Evolutionary conservation across 2,329 filamentous ascomycete species (phyloP).

Genomic region (Rhynchosporium secalis): DNA sequence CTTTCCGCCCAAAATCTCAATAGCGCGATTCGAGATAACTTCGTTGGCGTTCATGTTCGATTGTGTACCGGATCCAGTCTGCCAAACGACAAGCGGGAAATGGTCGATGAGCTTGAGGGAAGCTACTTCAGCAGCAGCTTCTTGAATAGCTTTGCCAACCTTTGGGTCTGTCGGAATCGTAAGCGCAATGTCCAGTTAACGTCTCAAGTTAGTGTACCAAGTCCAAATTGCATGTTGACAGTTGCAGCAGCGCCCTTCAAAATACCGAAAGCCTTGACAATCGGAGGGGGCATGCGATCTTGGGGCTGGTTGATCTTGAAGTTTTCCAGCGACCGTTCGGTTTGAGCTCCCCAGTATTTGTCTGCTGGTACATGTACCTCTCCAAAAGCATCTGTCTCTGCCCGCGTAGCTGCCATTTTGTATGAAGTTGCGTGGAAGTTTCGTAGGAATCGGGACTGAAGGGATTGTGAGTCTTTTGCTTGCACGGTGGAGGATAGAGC

Average conservation of each 20-base stretch:
- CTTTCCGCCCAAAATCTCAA: constrained; percentile 90
- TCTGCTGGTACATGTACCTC: constrained; percentile 88
- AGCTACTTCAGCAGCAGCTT: constrained; percentile 91
- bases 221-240: constrained; percentile 92
- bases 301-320: constrained; percentile 99
- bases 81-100: constrained; percentile 98
- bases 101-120: constrained; percentile 92
- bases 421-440: constrained; percentile 38
- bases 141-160: constrained; percentile 88
- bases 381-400: constrained; percentile 96
- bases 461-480: constrained; percentile 20
- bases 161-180: constrained; percentile 66
- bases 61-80: constrained; percentile 97
- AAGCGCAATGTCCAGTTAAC: constrained; percentile 25
- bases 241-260: constrained; percentile 94
- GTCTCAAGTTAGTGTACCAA: constrained; percentile 56
- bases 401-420: constrained; percentile 59
- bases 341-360: constrained; percentile 99
- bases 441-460: constrained; percentile 32
- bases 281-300: constrained; percentile 94
- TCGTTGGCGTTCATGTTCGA: constrained; percentile 99
- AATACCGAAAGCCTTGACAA: constrained; percentile 92
- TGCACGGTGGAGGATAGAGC: constrained; percentile 14
- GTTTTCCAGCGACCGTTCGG: constrained; percentile 92
- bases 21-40: constrained; percentile 98